Conservation (phyloP, 1,139 yeast genomes). For the Scheffersomyces parashehatae region DNA sequence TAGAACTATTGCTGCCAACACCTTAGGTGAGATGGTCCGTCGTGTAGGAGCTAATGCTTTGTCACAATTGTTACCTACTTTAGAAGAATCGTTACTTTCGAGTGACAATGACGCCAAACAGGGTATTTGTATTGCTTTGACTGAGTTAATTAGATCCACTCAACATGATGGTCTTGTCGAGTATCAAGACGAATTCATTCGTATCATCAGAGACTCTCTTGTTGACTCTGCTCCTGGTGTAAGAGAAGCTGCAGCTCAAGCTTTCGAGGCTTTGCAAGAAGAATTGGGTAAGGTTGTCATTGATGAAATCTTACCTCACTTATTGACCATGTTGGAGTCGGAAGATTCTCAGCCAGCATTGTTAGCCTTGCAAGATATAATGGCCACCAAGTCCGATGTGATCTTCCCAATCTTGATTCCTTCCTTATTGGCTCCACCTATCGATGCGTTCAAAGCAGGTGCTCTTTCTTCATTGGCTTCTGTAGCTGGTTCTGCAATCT, state of each 20-base stretch:
- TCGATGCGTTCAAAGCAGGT: constrained; percentile 79
- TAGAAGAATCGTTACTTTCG: constrained; percentile 64
- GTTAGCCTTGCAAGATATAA: constrained; percentile 85
- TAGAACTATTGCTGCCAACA: constrained; percentile 87
- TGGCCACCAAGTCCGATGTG: constrained; percentile 86
- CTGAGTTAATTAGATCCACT: constrained; percentile 81
- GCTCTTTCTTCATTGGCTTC: constrained; percentile 88
- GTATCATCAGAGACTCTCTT: constrained; percentile 75
- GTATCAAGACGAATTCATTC: constrained; percentile 70
- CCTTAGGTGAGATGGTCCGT: constrained; percentile 93
- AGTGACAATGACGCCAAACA: constrained; percentile 81
- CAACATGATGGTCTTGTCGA: constrained; percentile 59
- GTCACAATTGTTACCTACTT: constrained; percentile 80
- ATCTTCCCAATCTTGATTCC: constrained; percentile 95
- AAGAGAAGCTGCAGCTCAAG: constrained; percentile 87
- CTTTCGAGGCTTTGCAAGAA: constrained; percentile 84
- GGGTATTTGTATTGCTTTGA: constrained; percentile 93
- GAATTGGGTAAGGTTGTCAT: constrained; percentile 82
- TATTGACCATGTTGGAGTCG: constrained; percentile 69
- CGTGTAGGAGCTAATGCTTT: constrained; percentile 92
- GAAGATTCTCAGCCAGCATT: constrained; percentile 77
- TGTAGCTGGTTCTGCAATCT: constrained; percentile 85
- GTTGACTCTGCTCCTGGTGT: constrained; percentile 73
- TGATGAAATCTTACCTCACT: constrained; percentile 84
- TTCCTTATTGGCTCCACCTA: constrained; percentile 76